Evolutionary conservation across 495 filamentous ascomycete genomes (phyloP).

Genomic region (Trichocladium uniseriatum): DNA sequence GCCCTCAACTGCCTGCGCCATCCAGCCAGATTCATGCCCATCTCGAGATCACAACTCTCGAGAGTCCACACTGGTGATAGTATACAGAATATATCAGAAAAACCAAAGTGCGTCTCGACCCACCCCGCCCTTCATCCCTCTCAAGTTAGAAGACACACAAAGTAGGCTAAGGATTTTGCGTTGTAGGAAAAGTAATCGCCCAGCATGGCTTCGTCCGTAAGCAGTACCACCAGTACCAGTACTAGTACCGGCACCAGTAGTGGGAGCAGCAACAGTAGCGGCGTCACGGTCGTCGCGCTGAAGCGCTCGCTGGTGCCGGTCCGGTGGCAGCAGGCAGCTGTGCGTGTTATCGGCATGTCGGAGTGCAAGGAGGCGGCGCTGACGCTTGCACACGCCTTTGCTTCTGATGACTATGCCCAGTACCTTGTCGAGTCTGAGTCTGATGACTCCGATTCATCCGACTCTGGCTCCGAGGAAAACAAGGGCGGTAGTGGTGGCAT

Average conservation of each 20-base stretch:
- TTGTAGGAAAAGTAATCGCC: conserved; percentile 12
- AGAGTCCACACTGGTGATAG: conserved; percentile 63
- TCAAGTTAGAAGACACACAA: no score
- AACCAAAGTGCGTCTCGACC: conserved; percentile 2
- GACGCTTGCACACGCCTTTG: conserved; percentile 67
- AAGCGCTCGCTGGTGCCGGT: conserved; percentile 40
- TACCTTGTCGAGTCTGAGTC: conserved; percentile 52
- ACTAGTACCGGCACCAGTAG: no score
- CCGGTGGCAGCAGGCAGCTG: conserved; percentile 37
- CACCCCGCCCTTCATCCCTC: no score
- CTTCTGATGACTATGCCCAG: conserved; percentile 58
- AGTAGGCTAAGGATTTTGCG: no score
- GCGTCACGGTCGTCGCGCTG: conserved; percentile 5
- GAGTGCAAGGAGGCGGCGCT: conserved; percentile 59
- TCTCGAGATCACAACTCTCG: conserved; percentile 64
- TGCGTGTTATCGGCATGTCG: conserved; percentile 49
- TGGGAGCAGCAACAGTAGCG: background rate
- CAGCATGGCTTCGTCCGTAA: conserved; percentile 22
- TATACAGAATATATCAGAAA: conserved; percentile 44
- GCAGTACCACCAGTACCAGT: conserved; percentile 16
- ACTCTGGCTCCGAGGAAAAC: no score
- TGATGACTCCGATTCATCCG: conserved; percentile 9
- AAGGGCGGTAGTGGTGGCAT: background rate
- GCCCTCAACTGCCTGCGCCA: conserved; percentile 59
- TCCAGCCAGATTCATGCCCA: conserved; percentile 59